Base-by-base conservation (phyloP, 2,329 filamentous ascomycete genomes). In the Parafenestella ontariensis region DNA sequence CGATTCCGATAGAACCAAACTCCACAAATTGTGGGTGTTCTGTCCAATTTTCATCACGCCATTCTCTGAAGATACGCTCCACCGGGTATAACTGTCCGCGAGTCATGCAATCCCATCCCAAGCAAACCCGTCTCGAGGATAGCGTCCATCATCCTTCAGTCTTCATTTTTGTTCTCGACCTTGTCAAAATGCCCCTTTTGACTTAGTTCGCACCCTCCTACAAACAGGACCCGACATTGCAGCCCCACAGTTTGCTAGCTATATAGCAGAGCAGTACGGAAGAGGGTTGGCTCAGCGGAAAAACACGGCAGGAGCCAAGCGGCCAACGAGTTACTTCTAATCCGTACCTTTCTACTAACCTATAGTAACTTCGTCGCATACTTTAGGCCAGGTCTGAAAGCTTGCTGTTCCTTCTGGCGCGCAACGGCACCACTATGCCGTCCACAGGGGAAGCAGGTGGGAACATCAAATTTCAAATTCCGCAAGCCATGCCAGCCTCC, bases 341-440 rank as follows among this genome's bases (percentile, higher is more conserved):
- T 40, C 55, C 34, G 52, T 58, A 49, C 56, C 52, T 59, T 43
- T 13, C 43, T 49, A 44, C 56, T 50, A 50, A 50, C 48, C 42
- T 52, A 33, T 23, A 58, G 41, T 33, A 39, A 46, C 18, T 29
- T 42, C n/a, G 41, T 50, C 52, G 34, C 56, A 40, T 29, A 31
- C 46, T 31, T 40, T 46, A 45, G 42, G 17, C 46, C 39, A 56
- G 24, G 11, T 37, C 47, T 24, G 20, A 34, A 28, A 39, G 43
- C 23, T 45, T 46, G 49, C 47, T 46, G 37, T 37, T 36, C 21
- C 29, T 44, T 40, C 34, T 34, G 42, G 39, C 34, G 46, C 49
- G 48, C 46, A n/a, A 40, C 20, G 28, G 46, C 53, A 56, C 49
- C 43, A 42, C 52, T 37, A 52, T 56, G 40, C 50, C 37, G 48